phyloP scores from a whole-genome alignment of 2,329 filamentous ascomycete genomes.

The Nannizziopsis barbatae region DNA sequence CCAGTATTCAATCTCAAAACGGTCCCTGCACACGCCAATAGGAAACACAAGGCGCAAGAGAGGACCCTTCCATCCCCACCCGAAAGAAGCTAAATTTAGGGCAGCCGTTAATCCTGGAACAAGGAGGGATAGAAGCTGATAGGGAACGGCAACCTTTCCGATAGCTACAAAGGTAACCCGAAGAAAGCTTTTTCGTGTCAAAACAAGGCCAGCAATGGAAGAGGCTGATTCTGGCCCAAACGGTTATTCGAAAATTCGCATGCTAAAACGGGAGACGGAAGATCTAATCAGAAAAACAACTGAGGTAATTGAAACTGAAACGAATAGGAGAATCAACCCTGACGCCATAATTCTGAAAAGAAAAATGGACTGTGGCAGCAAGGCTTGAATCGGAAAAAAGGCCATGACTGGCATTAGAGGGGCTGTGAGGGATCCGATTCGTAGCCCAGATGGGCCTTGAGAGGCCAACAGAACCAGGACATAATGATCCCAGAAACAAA shows the following conservation, averaged over 20 bases:
- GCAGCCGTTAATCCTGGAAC: not conserved
- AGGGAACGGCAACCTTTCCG: not conserved
- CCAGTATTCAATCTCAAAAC: not conserved
- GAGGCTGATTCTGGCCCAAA: not conserved
- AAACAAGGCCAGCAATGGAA: constrained; percentile 9
- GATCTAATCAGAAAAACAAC: not conserved
- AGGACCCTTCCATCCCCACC: constrained; percentile 2
- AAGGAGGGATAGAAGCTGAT: not conserved
- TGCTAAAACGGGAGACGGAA: too few species aligned
- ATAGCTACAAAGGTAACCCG: constrained; percentile 1
- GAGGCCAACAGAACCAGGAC: not conserved
- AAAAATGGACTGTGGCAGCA: not conserved
- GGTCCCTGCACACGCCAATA: constrained; percentile 1
- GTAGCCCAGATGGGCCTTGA: not conserved
- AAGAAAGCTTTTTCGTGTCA: not conserved
- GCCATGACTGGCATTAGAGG: not conserved
- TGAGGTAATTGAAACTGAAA: constrained; percentile 1
- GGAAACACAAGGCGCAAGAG: not conserved
- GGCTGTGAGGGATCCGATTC: constrained; percentile 7
- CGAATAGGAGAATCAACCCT: constrained; percentile 1
- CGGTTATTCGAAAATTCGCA: constrained; percentile 1
- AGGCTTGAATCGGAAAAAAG: not conserved
- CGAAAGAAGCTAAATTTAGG: constrained; percentile 2
- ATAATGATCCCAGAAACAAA: not conserved
- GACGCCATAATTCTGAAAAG: not conserved